Percentiles rank a stretch among this genome's conserved stretches.
Conservation (phyloP, 306 rosid genomes). For the Trifolium fragiferum region DNA sequence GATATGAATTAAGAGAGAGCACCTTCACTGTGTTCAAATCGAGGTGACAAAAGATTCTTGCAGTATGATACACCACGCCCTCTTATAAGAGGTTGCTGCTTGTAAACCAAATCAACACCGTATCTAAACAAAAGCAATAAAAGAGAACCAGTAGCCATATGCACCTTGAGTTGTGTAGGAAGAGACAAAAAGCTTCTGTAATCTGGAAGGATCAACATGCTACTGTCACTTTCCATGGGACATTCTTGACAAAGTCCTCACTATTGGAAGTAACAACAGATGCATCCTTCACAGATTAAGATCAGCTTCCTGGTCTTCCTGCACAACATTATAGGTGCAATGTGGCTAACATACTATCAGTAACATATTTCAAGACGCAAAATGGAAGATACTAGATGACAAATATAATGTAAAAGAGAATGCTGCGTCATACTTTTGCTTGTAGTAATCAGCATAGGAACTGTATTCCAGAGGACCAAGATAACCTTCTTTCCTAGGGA, state of each 20-base stretch:
- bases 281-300: conserved; percentile 68
- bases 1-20: conserved; percentile 41
- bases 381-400: conserved; percentile 27
- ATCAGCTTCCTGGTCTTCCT: conserved; percentile 63
- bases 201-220: conserved; percentile 58
- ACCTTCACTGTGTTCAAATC: conserved; percentile 92
- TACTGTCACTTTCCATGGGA: conserved; percentile 51
- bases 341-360: conserved; percentile 52
- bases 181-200: conserved; percentile 70
- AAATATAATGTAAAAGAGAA: conserved; percentile 43
- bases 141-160: conserved; percentile 62
- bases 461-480: conserved; percentile 99
- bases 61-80: conserved; percentile 99
- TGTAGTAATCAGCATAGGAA: conserved; percentile 97
- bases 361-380: conserved; percentile 29
- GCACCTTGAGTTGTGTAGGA: conserved; percentile 73
- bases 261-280: conserved; percentile 49
- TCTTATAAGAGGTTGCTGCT: conserved; percentile 89
- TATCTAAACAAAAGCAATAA: conserved; percentile 62
- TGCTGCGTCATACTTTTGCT: conserved; percentile 75
- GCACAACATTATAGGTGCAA: conserved; percentile 65
- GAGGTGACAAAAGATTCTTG: conserved; percentile 95
- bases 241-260: conserved; percentile 41
- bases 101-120: conserved; percentile 87
- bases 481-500: conserved; percentile 98